Percentiles rank a stretch among this genome's conserved stretches.
These are phyloP conservation scores for Stentor coeruleus DNA, from an alignment of 73 alveolate genomes.

Conservation along the genomic window DNA sequence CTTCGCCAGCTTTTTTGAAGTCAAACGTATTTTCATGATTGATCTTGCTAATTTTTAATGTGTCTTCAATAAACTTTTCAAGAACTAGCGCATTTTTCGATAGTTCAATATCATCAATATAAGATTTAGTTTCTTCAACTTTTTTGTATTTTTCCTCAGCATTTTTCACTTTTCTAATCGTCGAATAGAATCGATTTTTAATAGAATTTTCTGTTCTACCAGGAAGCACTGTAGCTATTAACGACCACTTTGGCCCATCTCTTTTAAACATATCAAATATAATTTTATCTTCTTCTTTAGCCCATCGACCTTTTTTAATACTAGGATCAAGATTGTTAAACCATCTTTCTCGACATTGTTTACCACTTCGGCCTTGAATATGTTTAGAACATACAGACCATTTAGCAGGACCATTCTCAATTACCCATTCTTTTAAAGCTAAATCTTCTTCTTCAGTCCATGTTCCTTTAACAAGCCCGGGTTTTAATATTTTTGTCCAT, in stretches of 20 bases:
- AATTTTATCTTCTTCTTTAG: slow-evolving; percentile 66
- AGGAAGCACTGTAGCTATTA: slow-evolving; percentile 55
- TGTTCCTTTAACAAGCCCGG: slow-evolving; percentile 82
- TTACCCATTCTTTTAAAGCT: slow-evolving; percentile 55
- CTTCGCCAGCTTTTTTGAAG: too few relatives aligned
- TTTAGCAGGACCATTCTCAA: slow-evolving; percentile 60
- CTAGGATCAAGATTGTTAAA: slow-evolving; percentile 85
- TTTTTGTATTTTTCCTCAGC: too few relatives aligned
- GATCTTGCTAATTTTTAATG: too few relatives aligned
- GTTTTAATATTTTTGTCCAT: slow-evolving; percentile 73
- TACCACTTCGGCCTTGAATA: slow-evolving; percentile 79
- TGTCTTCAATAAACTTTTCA: too few relatives aligned
- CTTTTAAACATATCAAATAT: slow-evolving; percentile 57
- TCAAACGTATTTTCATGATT: too few relatives aligned
- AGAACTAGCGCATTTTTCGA: too few relatives aligned
- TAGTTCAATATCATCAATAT: too few relatives aligned
- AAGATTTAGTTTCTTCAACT: too few relatives aligned
- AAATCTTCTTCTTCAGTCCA: slow-evolving; percentile 74
- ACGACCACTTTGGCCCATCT: slow-evolving; percentile 79
- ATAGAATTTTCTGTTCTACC: slow-evolving; percentile 86
- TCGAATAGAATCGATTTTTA: slow-evolving; percentile 57
- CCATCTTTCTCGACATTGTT: slow-evolving; percentile 97
- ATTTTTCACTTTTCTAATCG: too few relatives aligned
- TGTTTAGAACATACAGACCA: slow-evolving; percentile 62
- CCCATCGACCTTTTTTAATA: slow-evolving; percentile 85